These are phyloP conservation scores for Parastagonospora avenae DNA, from an alignment of 2,329 filamentous ascomycete species.

Conservation along the genomic window DNA sequence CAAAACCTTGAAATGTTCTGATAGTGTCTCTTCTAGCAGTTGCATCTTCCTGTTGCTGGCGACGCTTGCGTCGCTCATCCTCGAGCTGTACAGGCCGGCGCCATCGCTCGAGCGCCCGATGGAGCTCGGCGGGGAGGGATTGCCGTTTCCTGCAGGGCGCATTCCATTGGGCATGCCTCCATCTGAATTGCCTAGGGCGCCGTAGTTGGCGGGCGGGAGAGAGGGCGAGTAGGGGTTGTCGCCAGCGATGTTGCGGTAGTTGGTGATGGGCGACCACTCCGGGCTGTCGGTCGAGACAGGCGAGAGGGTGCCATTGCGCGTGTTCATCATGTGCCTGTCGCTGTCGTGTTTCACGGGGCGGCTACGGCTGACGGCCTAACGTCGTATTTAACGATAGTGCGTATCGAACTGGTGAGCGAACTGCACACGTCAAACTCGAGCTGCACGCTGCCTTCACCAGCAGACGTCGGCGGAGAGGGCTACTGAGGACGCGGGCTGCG, in stretches of 20 bases:
- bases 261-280: constrained; percentile 49
- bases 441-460: constrained; percentile 3
- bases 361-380: constrained; percentile 25
- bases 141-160: constrained; percentile 51
- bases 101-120: constrained; percentile 84
- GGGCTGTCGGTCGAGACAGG: constrained; percentile 48
- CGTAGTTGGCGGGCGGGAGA: constrained; percentile 41
- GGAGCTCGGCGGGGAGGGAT: constrained; percentile 86
- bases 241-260: constrained; percentile 44
- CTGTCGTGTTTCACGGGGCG: constrained; percentile 31
- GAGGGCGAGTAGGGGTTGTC: constrained; percentile 47
- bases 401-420: constrained; percentile 7
- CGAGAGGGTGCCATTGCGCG: constrained; percentile 47
- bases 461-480: constrained; percentile 6
- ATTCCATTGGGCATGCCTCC: constrained; percentile 60
- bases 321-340: constrained; percentile 38
- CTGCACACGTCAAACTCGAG: constrained; percentile 5
- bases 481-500: constrained; percentile 6
- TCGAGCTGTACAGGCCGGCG: constrained; percentile 65
- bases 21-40: constrained; percentile 70
- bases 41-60: constrained; percentile 64
- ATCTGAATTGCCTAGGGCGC: constrained; percentile 44
- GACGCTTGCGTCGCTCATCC: constrained; percentile 58
- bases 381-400: constrained; percentile 13
- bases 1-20: constrained; percentile 81